Base-by-base conservation (phyloP, 129 eudicot genomes). In the Chrysanthemum makinoi region DNA sequence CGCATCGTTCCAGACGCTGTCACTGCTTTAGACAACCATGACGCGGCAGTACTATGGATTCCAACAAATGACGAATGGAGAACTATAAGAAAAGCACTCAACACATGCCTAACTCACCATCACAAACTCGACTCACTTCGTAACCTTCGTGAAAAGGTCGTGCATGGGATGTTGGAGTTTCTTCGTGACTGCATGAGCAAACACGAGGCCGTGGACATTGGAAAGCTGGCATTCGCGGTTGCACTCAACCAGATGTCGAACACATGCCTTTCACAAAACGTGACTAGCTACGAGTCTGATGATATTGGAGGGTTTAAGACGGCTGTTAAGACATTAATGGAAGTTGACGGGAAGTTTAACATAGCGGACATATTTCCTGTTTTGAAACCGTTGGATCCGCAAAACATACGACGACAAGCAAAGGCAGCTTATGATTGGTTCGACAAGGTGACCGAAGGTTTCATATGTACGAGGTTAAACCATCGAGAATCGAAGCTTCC, bases 211-310 rank as follows among this genome's bases (percentile, higher is more conserved):
- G 79, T 86, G 12, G 80, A 79, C 19, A 53, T 88, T 1, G 91
- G 80, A 11, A 80, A 79, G 43, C 6, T 83, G 24, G 85, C 82
- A 0, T 86, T 86, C 24, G 74, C 75, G 3, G 84, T 88, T 0
- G 75, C 86, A 22, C 73, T 89, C 62, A 81, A 89, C 65, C 70
- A 81, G 78, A 54, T 89, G 50, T 82, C 89, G 1, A 89, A 79
- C 72, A 84, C 88, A 0, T 52, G 83, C 13, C 53, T 84, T 46
- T 89, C 92, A 0, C 66, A 19, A 7, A 79, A 86, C 69, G 63
- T 86, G 55, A 69, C 79, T 0, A 85, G 81, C 35, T 79, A 67
- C 2, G 78, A 48, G 20, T 78, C 79, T 0, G 77, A 81, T 10
- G 74, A 62, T 24, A 59, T 75, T 0, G 48, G 62, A 7, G 88